Conservation (phyloP, 148 eudicot genomes). For the Amaranthus palmeri region DNA sequence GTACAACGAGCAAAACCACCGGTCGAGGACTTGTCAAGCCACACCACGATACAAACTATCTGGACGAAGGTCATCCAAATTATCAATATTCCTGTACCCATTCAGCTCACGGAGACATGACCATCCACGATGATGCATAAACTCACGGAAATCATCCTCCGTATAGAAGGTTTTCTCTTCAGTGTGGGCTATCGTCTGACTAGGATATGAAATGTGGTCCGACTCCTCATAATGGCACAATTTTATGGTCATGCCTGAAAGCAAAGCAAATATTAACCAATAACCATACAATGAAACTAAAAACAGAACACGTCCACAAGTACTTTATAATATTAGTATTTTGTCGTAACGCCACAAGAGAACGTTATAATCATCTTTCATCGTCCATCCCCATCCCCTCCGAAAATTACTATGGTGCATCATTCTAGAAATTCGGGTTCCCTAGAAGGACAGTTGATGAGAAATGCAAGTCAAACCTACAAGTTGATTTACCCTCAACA, state of each 20-base stretch:
- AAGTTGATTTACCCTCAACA: not conserved
- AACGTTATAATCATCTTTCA: too few relatives aligned
- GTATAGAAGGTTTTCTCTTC: slow-evolving; percentile 78
- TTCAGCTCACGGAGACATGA: slow-evolving; percentile 50
- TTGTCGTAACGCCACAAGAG: too few relatives aligned
- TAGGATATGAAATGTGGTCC: slow-evolving; percentile 46
- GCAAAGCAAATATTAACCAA: not conserved
- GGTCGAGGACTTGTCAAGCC: slow-evolving; percentile 16
- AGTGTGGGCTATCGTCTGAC: slow-evolving; percentile 46
- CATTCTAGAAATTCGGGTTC: not conserved
- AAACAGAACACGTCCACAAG: too few relatives aligned
- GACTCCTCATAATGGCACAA: slow-evolving; percentile 61
- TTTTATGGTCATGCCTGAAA: slow-evolving; percentile 67
- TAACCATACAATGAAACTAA: not conserved
- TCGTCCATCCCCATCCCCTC: too few relatives aligned
- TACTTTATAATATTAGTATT: too few relatives aligned
- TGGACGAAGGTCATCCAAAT: slow-evolving; percentile 70
- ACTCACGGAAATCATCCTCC: slow-evolving; percentile 78
- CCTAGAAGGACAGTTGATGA: not conserved
- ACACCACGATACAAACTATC: slow-evolving; percentile 70
- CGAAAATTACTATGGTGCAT: not conserved
- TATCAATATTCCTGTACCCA: slow-evolving; percentile 52
- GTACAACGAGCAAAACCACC: not conserved
- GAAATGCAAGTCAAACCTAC: too few relatives aligned
- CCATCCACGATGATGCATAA: slow-evolving; percentile 73